phyloP scores from a whole-genome alignment of 805 yeast genomes.

The Starmerella apis region DNA sequence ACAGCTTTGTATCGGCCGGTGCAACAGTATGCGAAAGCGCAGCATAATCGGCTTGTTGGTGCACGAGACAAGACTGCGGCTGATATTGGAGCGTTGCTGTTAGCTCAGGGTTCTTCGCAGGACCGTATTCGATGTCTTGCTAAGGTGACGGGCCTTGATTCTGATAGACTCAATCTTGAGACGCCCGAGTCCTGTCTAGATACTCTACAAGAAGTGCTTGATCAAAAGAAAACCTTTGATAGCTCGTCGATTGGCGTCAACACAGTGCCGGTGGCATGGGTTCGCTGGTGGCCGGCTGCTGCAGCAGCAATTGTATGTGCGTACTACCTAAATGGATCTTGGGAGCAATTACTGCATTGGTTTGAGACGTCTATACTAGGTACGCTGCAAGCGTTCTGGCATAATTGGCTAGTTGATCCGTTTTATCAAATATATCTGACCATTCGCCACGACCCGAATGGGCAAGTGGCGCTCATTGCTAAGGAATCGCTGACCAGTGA shows the following conservation, averaged over 20 bases:
- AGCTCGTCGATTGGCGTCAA: background rate
- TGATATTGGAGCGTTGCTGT: constrained; percentile 17
- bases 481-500: constrained; percentile 72
- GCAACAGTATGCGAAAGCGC: background rate
- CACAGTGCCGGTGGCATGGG: constrained; percentile 23
- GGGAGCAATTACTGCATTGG: constrained; percentile 49
- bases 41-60: background rate
- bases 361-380: constrained; percentile 47
- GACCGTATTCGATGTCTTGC: constrained; percentile 8
- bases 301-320: constrained; percentile 33
- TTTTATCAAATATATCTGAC: constrained; percentile 59
- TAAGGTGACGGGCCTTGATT: background rate
- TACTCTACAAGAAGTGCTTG: constrained; percentile 19
- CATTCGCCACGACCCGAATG: constrained; percentile 70
- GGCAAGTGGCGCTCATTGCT: constrained; percentile 65
- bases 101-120: background rate
- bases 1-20: background rate
- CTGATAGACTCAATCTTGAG: background rate
- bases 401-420: constrained; percentile 79
- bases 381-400: constrained; percentile 55
- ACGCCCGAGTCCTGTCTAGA: constrained; percentile 16
- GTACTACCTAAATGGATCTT: constrained; percentile 37
- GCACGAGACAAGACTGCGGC: constrained; percentile 12
- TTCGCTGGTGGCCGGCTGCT: constrained; percentile 60
- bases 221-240: background rate